These are phyloP conservation scores for Orbilia oligospora DNA, from an alignment of 2,329 filamentous ascomycete species.

Conservation along the genomic window DNA sequence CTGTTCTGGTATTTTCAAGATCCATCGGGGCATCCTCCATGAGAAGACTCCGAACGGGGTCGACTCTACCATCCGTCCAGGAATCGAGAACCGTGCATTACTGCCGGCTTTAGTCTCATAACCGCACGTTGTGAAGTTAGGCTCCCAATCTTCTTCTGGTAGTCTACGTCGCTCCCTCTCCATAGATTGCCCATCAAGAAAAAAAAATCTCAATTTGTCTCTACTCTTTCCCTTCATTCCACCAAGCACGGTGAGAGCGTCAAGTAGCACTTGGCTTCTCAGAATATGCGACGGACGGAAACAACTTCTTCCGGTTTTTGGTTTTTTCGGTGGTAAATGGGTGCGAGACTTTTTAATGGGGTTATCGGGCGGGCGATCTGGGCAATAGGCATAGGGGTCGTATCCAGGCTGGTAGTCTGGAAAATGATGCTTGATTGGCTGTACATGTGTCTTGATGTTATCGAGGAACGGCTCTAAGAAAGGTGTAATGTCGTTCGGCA, in stretches of 20 bases:
- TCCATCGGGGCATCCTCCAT: constrained; percentile 19
- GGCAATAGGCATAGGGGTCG: constrained; percentile 23
- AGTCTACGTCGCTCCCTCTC: constrained; percentile 11
- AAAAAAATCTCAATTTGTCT: not conserved
- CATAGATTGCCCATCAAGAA: not conserved
- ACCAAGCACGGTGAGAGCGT: constrained; percentile 20
- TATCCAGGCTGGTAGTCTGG: not conserved
- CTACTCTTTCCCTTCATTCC: not conserved
- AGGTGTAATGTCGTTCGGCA: not conserved
- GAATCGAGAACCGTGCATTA: not conserved
- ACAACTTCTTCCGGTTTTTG: constrained; percentile 5
- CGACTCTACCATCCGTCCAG: constrained; percentile 17
- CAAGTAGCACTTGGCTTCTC: constrained; percentile 24
- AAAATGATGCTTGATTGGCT: not conserved
- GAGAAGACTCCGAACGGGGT: constrained; percentile 28
- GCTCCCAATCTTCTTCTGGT: constrained; percentile 33
- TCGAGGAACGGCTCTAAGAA: not conserved
- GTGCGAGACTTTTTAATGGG: not conserved
- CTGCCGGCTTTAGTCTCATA: not conserved
- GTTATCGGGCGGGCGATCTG: not conserved
- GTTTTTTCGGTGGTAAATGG: constrained; percentile 1
- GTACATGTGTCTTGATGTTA: not conserved
- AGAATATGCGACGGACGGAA: constrained; percentile 33
- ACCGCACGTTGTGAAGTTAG: not conserved
- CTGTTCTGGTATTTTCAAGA: not conserved